Conservation (phyloP, 2,329 filamentous ascomycete genomes). For the Bipolaris victoriae region DNA sequence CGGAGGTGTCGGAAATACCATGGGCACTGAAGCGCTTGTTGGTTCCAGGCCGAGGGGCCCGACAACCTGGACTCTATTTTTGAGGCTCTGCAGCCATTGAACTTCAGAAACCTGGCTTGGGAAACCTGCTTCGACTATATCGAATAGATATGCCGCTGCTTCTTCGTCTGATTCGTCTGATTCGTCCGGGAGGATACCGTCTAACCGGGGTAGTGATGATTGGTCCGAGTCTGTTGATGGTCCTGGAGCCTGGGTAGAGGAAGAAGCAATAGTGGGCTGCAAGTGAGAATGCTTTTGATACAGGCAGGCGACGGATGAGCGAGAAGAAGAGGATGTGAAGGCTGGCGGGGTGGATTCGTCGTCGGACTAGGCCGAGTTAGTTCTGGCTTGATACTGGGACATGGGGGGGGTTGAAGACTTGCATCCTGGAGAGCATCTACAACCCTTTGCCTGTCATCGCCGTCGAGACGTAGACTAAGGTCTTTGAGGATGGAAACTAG, state of each 20-base stretch:
- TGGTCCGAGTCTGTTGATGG: neutral
- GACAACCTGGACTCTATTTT: constrained; percentile 2
- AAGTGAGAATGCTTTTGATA: constrained; percentile 5
- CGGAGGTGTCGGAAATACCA: neutral
- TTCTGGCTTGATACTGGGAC: neutral
- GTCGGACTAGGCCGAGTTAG: constrained; percentile 11
- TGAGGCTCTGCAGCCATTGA: constrained; percentile 27
- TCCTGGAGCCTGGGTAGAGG: neutral
- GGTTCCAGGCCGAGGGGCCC: constrained; percentile 14
- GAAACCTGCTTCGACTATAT: constrained; percentile 12
- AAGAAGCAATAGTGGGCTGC: neutral
- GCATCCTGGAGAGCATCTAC: constrained; percentile 20
- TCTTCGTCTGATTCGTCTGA: constrained; percentile 4
- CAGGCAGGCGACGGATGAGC: neutral
- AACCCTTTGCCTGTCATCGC: constrained; percentile 19
- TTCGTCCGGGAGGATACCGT: constrained; percentile 1
- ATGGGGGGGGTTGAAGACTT: neutral
- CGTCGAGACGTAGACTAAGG: constrained; percentile 19
- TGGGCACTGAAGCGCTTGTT: neutral
- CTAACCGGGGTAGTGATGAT: constrained; percentile 1
- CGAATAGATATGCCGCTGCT: neutral
- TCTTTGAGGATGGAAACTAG: constrained; percentile 23
- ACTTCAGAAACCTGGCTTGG: constrained; percentile 29
- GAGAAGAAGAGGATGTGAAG: constrained; percentile 8
- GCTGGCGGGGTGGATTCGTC: neutral